phyloP scores from a whole-genome alignment of 495 filamentous ascomycete genomes.

The Aspergillus conjunctus region DNA sequence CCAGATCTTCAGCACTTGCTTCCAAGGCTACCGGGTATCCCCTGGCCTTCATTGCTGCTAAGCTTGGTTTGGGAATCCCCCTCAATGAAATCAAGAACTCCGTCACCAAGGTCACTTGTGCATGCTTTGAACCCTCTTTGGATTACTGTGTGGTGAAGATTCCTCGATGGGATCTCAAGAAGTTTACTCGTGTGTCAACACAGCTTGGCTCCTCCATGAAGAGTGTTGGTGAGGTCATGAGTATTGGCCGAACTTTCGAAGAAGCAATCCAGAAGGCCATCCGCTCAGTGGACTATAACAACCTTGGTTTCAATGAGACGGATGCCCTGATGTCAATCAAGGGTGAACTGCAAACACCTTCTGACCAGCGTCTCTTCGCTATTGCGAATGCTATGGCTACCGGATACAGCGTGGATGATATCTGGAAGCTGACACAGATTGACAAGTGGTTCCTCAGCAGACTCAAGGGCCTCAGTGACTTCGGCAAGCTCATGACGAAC shows the following conservation, averaged over 20 bases:
- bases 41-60: conserved; percentile 93
- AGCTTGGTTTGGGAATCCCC: conserved; percentile 90
- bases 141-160: conserved; percentile 99
- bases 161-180: conserved; percentile 97
- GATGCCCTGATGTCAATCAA: conserved; percentile 93
- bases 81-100: conserved; percentile 96
- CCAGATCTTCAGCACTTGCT: conserved; percentile 91
- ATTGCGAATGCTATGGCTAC: conserved; percentile 96
- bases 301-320: conserved; percentile 93
- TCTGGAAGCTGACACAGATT: conserved; percentile 97
- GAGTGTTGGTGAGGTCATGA: conserved; percentile 99
- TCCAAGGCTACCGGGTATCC: conserved; percentile 98
- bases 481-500: conserved; percentile 72
- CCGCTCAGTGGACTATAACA: conserved; percentile 89
- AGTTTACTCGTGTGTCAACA: conserved; percentile 95
- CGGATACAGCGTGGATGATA: conserved; percentile 91
- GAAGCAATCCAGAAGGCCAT: conserved; percentile 99
- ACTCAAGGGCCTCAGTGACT: conserved; percentile 87
- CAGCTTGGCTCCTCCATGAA: conserved; percentile 98
- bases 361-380: conserved; percentile 95
- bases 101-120: conserved; percentile 93
- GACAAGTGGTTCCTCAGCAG: conserved; percentile 83
- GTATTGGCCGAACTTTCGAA: conserved; percentile 93
- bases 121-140: conserved; percentile 98
- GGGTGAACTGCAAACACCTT: conserved; percentile 93